Base-by-base conservation (phyloP, 1,284 basidiomycete genomes). In the Cutaneotrichosporon daszewskae region DNA sequence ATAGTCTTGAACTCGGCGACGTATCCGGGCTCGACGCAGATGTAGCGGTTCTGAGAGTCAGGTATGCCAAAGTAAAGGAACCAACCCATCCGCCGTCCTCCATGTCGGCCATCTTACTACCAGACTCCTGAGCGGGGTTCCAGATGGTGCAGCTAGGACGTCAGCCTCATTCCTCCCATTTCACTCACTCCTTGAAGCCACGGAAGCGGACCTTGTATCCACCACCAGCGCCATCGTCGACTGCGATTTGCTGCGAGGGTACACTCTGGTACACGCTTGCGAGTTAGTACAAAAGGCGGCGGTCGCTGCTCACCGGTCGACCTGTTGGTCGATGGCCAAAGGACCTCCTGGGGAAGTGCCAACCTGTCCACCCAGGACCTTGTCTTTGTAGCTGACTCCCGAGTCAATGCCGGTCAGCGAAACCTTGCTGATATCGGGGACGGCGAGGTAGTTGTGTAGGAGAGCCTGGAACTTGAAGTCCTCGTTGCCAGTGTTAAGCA, bases 1-100 rank as follows among this genome's bases (percentile, higher is more conserved):
- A 89, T 56, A 0, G 53, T 49, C 53, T 69, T 68, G 58, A 65
- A 70, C 29, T 68, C 66, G 25, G 55, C 54, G 3, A 88, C 88
- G 65, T 78, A 78, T 18, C 89, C 89, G 9, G 89, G 89, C 69
- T 94, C 88, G 39, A 90, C 80, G 55, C 88, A 91, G 27, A 90
- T 76, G 60, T 80, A 91, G 45, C 71, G 77, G 54, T 87, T 79
- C 87, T 89, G 45, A 14, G 20, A 12, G 32, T 59, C 37, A 47
- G 37, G 31, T 6, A 16, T 28, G 24, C 17, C 23, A 29, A 19
- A 9, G 20, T 29, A 7, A 23, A 19, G 27, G 16, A 11, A 51
- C 71, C 79, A 51, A 71, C 88, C 88, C 88, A 94, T 64, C 87
- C 89, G 0, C 78, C 78, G 3, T 78, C 76, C 61, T 91, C 86